Base-by-base conservation (phyloP, 805 yeast genomes). In the Crinitomyces ghanaensis region DNA sequence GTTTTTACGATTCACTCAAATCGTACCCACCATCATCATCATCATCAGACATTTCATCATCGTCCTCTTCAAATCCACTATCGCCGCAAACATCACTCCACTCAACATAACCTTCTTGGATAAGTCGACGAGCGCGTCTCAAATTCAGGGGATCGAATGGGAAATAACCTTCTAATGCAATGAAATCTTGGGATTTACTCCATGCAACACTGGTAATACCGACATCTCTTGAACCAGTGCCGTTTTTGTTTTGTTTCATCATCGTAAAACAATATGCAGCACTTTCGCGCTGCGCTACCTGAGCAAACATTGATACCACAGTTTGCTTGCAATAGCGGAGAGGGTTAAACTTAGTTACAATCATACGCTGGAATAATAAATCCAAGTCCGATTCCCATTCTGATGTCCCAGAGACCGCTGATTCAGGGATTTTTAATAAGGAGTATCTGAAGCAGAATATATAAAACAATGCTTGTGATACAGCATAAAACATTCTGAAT, bases 111-210 rank as follows among this genome's bases (percentile, higher is more conserved):
- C 67, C 65, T 4, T 58, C 63, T 20, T 66, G 61, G 36, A 91
- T 59, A 21, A 72, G 53, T 25, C 58, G 54, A 46, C 75, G 72
- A 30, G 82, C 70, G 7, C 57, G 57, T 28, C 76, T 78, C 41
- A 88, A 66, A 32, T 80, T 72, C 40, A 91, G 57, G 1, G 98
- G 98, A 61, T 88, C 97, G 53, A 82, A 88, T 8, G 98, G 98
- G 57, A 88, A 88, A 53, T 84, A 88, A n/a, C 91, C 85, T 53
- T 86, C 95, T 33, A 88, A 63, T 48, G 84, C 93, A 44, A 81
- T 68, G 49, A 82, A 84, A 50, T 85, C 95, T 50, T 81, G 86
- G 48, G 76, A 76, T 35, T 73, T 72, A 19, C 47, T 43, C 46
- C 52, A 53, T 5, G 46, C 36, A 5, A 44, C 23, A 24, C 39